These are phyloP conservation scores for Tetradesmus lagerheimii DNA, from an alignment of 139 green algal genomes.

Conservation along the genomic window DNA sequence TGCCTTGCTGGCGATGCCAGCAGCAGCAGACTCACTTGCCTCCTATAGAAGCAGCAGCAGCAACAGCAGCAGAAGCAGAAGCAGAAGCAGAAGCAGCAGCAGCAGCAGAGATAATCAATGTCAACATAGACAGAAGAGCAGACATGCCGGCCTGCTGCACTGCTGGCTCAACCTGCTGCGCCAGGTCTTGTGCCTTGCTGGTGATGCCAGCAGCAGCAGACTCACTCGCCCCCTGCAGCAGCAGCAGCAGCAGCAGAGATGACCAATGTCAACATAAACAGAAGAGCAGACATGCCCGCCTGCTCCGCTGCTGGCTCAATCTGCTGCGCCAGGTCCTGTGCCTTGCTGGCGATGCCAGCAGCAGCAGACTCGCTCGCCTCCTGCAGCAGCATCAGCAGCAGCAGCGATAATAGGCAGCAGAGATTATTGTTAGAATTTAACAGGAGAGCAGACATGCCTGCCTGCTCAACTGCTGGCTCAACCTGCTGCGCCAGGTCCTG, in stretches of 20 bases:
- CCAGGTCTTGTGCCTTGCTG: background rate
- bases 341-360: background rate
- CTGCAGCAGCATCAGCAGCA: background rate
- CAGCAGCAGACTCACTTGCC: background rate
- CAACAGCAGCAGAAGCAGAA: background rate
- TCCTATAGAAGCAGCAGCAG: slow-evolving; percentile 1
- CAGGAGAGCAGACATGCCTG: too few species aligned
- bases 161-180: background rate
- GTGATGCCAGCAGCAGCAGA: background rate
- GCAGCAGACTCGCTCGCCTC: background rate
- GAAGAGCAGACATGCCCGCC: too few species aligned
- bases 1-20: background rate
- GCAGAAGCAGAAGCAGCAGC: too few species aligned
- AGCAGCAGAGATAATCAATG: too few species aligned
- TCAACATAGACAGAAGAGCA: too few species aligned
- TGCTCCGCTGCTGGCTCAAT: background rate
- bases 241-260: too few species aligned
- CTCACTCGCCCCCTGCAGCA: background rate
- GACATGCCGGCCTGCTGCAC: background rate
- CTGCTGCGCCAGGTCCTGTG: background rate
- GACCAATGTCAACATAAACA: too few species aligned
- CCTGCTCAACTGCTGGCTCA: background rate
- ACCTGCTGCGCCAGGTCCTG: background rate
- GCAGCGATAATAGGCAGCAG: too few species aligned
- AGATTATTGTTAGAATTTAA: too few species aligned